Evolutionary conservation across 305 asterid species (phyloP).

Genomic region (Rubia balearica): DNA sequence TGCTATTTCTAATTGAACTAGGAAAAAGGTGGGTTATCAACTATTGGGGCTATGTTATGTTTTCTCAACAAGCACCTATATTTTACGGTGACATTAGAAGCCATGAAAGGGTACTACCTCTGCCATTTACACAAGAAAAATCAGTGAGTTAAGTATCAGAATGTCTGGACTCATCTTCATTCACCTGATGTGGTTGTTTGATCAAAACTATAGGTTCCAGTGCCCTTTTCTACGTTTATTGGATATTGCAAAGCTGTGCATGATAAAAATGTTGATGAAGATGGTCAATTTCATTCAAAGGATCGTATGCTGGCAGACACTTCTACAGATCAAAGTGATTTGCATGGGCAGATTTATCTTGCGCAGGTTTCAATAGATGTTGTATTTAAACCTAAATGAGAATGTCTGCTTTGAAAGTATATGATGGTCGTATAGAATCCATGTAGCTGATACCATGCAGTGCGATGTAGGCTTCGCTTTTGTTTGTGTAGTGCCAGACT

Average conservation of each 20-base stretch:
- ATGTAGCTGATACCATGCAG: background rate
- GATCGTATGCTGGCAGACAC: conserved; percentile 25
- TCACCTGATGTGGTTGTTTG: conserved; percentile 8
- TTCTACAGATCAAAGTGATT: conserved; percentile 30
- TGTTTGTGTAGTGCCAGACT: background rate
- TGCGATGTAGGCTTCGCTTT: background rate
- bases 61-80: conserved; percentile 73
- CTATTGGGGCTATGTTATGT: conserved; percentile 88
- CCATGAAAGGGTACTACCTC: conserved; percentile 70
- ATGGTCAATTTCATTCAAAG: conserved; percentile 28
- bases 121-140: background rate
- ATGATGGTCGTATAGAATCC: background rate
- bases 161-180: background rate
- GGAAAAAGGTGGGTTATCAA: conserved; percentile 59
- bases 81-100: conserved; percentile 92
- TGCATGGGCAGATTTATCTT: conserved; percentile 67
- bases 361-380: conserved; percentile 65
- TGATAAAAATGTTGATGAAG: conserved; percentile 25
- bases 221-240: conserved; percentile 71
- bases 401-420: background rate
- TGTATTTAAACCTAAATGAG: background rate
- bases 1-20: conserved; percentile 22
- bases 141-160: background rate
- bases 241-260: conserved; percentile 63
- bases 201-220: conserved; percentile 43